Percentiles rank a stretch among this genome's conserved stretches.
phyloP scores from a whole-genome alignment of 108 stramenopile genomes.

The Skeletonema potamos region DNA sequence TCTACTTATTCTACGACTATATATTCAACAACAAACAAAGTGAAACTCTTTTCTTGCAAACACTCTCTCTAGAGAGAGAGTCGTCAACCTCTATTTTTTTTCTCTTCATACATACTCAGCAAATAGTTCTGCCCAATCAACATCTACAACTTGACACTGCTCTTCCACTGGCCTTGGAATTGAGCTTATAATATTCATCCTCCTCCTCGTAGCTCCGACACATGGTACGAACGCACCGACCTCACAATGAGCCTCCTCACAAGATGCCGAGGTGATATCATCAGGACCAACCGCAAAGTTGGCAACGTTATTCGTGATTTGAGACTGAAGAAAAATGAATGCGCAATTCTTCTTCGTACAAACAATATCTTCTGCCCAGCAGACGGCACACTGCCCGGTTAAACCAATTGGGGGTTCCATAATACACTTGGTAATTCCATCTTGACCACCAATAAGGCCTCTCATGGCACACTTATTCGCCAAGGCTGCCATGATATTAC shows the following conservation, averaged over 20 bases:
- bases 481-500: slow-evolving; percentile 21
- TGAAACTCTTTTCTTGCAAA: not conserved
- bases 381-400: slow-evolving; percentile 39
- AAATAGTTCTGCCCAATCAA: slow-evolving; percentile 47
- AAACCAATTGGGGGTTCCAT: slow-evolving; percentile 44
- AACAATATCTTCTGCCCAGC: slow-evolving; percentile 58
- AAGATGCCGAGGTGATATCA: slow-evolving; percentile 50
- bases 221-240: slow-evolving; percentile 43
- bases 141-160: slow-evolving; percentile 46
- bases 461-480: slow-evolving; percentile 42
- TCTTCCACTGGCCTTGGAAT: slow-evolving; percentile 38
- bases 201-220: slow-evolving; percentile 41
- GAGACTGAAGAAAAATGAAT: slow-evolving; percentile 53
- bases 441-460: slow-evolving; percentile 43
- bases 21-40: not conserved
- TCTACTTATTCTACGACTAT: not conserved
- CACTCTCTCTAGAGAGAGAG: not conserved
- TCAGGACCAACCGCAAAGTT: slow-evolving; percentile 50
- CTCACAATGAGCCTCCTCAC: slow-evolving; percentile 51
- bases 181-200: slow-evolving; percentile 50
- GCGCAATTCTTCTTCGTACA: slow-evolving; percentile 58
- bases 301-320: slow-evolving; percentile 45
- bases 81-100: no score
- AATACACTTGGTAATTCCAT: slow-evolving; percentile 49
- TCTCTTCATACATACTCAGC: slow-evolving; percentile 8